Conservation (phyloP, 2,329 filamentous ascomycete genomes). For the Beauveria sp. region DNA sequence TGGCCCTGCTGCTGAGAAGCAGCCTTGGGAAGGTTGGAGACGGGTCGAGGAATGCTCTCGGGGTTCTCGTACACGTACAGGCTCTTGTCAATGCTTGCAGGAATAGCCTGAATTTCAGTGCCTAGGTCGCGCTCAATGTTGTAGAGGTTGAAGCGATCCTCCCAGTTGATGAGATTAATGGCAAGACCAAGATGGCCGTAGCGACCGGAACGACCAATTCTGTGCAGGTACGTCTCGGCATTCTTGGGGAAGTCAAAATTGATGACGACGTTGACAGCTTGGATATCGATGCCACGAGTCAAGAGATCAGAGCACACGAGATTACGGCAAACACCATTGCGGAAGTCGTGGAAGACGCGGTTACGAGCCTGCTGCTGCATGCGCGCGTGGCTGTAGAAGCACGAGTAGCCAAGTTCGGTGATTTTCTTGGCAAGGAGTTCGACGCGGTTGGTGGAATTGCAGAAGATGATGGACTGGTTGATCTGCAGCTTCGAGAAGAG, state of each 20-base stretch:
- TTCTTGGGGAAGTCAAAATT: constrained; percentile 99
- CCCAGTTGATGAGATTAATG: constrained; percentile 99
- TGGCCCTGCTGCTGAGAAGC: constrained; percentile 21
- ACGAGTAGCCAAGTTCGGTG: constrained; percentile 96
- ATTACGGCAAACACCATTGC: constrained; percentile 95
- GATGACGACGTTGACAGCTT: constrained; percentile 98
- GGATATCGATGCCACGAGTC: constrained; percentile 98
- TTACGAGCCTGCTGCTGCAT: constrained; percentile 97
- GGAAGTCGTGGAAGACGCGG: constrained; percentile 98
- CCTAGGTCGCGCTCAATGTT: constrained; percentile 96
- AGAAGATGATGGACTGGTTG: constrained; percentile 99
- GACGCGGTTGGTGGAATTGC: constrained; percentile 97
- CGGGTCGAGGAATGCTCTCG: constrained; percentile 83
- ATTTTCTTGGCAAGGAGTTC: constrained; percentile 98
- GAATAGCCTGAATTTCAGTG: constrained; percentile 97
- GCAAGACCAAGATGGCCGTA: constrained; percentile 96
- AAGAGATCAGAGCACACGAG: constrained; percentile 95
- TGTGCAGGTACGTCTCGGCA: constrained; percentile 95
- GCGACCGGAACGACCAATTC: constrained; percentile 93
- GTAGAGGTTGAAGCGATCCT: constrained; percentile 97
- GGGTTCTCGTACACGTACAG: constrained; percentile 97
- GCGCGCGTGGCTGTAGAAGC: constrained; percentile 97
- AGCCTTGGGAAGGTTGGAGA: constrained; percentile 39
- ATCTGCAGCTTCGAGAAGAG: constrained; percentile 98
- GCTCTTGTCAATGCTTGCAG: constrained; percentile 88